Evolutionary conservation across 2,329 filamentous ascomycete genomes (phyloP), one percentile per base, ranked within the genome.

Genomic region (Calonectria honghensis): DNA sequence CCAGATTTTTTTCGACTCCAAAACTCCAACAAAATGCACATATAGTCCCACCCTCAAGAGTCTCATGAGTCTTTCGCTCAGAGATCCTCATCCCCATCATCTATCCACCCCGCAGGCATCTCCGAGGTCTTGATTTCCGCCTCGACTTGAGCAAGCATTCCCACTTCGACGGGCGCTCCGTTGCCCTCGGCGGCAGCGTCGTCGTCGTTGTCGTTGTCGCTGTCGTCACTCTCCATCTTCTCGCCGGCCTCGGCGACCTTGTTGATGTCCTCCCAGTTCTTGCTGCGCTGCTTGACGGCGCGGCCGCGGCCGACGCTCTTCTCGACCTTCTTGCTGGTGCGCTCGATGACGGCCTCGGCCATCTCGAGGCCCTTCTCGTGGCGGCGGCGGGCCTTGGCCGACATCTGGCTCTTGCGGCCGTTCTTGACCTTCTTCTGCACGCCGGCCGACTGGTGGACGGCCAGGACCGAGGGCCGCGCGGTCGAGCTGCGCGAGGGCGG

Each of bases 401-500:
- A 92, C 81, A 91, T 79, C 10, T 88, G 85, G n/a, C 85, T 78
- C 81, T 91, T 91, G 79, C 90, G 88, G 70, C 87, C 86, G 74
- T 86, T 85, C 83, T 92, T 94, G 75, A 87, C 81, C 85, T 93
- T 95, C 84, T 94, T 95, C 70, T 86, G 86, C 13, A 96, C 89
- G 37, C 95, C 94, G 24, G 92, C 90, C 2, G 87, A 86, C 81
- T 93, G 91, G 78, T 94, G 93, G 20, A 93, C 91, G 50, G 91
- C 91, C 51, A 95, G 91, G 24, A 95, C 89, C n/a, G 94, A 92
- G 35, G 92, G 91, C 6, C 92, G 90, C 74, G 87, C 83, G 48
- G 74, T 51, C 35, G 79, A 76, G 63, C 64, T 48, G 76, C 89
- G 86, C 73, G 84, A 76, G 2, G 91, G 90, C 14, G 89, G 87